Evolutionary conservation across 139 green algal species (phyloP).

Genomic region (Chlamydomonas sp.): DNA sequence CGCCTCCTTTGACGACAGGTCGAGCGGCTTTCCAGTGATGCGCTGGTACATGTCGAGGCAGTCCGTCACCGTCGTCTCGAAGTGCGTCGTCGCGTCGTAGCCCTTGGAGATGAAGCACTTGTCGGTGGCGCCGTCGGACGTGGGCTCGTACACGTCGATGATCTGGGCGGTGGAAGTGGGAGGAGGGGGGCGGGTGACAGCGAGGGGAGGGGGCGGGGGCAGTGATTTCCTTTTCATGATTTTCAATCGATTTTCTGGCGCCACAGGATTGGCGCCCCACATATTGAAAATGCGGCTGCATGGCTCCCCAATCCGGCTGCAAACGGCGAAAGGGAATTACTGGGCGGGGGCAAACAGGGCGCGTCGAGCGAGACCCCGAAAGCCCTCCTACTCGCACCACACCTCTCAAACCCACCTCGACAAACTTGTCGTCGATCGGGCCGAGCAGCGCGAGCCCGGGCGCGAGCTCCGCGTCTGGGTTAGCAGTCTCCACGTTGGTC

Average conservation of each 20-base stretch:
- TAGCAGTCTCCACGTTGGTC: constrained; percentile 87
- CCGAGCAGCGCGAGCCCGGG: constrained; percentile 85
- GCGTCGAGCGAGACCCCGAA: no score
- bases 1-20: constrained; percentile 35
- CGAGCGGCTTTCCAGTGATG: constrained; percentile 69
- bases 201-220: no score
- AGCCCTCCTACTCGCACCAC: no score
- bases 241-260: no score
- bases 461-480: constrained; percentile 57
- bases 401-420: constrained; percentile 56
- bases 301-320: no score
- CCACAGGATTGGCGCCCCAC: no score
- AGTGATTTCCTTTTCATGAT: no score
- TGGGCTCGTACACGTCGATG: constrained; percentile 11
- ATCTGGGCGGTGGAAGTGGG: no score
- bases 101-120: constrained; percentile 82
- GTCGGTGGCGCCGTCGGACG: constrained; percentile 40
- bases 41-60: constrained; percentile 91
- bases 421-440: constrained; percentile 88
- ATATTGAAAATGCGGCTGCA: no score
- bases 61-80: constrained; percentile 95
- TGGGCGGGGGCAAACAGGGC: no score
- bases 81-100: constrained; percentile 97
- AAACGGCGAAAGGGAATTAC: no score
- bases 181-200: no score